phyloP scores from a whole-genome alignment of 768 basidiomycete genomes.

The Mycena sanguinolenta region DNA sequence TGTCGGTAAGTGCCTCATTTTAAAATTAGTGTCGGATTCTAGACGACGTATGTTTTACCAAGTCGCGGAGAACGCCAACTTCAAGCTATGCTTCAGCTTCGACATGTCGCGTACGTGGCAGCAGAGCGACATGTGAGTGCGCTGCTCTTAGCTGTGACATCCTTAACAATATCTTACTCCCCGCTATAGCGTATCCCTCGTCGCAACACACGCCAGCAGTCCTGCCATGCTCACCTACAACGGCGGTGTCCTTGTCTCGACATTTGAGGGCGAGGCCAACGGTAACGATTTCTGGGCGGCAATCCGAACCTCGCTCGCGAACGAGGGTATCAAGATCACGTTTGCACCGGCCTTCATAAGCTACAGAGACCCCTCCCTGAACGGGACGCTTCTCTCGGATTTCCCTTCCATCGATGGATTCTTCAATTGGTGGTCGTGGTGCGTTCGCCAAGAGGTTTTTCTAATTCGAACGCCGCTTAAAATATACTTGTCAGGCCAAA shows the following conservation, averaged over 20 bases:
- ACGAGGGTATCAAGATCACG: slow-evolving; percentile 44
- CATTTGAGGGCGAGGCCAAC: slow-evolving; percentile 52
- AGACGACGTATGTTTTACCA: not conserved
- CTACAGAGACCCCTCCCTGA: slow-evolving; percentile 41
- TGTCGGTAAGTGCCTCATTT: slow-evolving; percentile 8
- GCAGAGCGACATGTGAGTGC: slow-evolving; percentile 31
- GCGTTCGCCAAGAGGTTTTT: no score
- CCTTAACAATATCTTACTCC: not conserved
- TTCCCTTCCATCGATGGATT: slow-evolving; percentile 48
- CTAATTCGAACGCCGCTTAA: no score
- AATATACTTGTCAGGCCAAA: no score
- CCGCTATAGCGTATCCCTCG: slow-evolving; percentile 34
- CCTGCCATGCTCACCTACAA: slow-evolving; percentile 46
- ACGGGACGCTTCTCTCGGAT: slow-evolving; percentile 35
- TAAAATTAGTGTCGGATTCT: not conserved
- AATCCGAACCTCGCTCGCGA: slow-evolving; percentile 34
- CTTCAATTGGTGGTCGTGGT: slow-evolving; percentile 49
- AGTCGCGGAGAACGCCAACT: slow-evolving; percentile 46
- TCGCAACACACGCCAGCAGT: slow-evolving; percentile 47
- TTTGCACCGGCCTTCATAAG: slow-evolving; percentile 48
- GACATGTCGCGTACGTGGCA: slow-evolving; percentile 48
- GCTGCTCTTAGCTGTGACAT: no score
- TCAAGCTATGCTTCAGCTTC: slow-evolving; percentile 55
- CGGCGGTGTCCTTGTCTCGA: slow-evolving; percentile 48
- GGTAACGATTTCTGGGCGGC: slow-evolving; percentile 43